These are phyloP conservation scores for Crucibulum cyathiforme DNA, from an alignment of 1,284 basidiomycete species.

Conservation along the genomic window DNA sequence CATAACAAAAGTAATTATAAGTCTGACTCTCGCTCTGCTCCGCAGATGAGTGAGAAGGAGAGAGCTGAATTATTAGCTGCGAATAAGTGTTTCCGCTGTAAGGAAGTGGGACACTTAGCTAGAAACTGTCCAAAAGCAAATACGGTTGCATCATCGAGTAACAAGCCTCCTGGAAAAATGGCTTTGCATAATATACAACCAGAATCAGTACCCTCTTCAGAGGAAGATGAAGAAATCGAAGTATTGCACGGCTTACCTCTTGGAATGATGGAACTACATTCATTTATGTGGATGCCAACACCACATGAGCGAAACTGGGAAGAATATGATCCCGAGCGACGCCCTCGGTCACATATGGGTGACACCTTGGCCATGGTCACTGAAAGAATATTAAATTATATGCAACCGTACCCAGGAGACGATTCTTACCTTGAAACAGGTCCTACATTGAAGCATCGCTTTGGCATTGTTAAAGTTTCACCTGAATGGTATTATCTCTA, in stretches of 20 bases:
- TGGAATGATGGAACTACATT: not conserved
- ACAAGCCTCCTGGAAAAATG: not conserved
- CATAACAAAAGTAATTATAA: not conserved
- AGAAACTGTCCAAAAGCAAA: slow-evolving; percentile 3
- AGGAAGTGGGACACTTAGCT: slow-evolving; percentile 11
- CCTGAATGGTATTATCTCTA: not conserved
- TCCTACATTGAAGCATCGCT: not conserved
- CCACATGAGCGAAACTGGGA: not conserved
- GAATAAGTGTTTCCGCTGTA: slow-evolving; percentile 6
- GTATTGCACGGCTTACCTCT: not conserved
- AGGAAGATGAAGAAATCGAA: not conserved
- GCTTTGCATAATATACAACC: not conserved
- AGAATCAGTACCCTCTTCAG: not conserved
- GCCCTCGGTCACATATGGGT: not conserved
- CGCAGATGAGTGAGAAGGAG: not conserved
- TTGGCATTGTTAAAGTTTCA: not conserved
- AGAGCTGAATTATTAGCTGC: not conserved
- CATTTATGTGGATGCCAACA: not conserved
- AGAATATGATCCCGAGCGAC: slow-evolving; percentile 1
- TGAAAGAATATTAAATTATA: not conserved
- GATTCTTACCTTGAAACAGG: not conserved
- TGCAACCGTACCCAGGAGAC: slow-evolving; percentile 11
- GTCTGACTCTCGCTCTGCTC: not conserved
- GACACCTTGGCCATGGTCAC: not conserved
- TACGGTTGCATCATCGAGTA: not conserved